phyloP scores from a whole-genome alignment of 1,139 yeast species.

The Zhuliangozyma blackwelliae region DNA sequence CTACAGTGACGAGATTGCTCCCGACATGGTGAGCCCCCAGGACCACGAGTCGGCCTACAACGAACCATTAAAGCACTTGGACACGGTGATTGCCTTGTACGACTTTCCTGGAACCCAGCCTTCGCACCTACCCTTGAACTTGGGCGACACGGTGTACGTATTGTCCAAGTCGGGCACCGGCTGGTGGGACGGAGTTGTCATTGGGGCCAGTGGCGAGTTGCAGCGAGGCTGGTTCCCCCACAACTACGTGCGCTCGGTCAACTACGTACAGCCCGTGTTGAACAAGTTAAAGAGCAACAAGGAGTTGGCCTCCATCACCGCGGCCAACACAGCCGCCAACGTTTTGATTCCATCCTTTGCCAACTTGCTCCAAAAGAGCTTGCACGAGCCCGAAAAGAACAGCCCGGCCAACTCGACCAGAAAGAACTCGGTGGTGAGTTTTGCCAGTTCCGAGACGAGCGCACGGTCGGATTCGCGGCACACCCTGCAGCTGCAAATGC shows the following conservation, averaged over 20 bases:
- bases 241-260: constrained; percentile 47
- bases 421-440: constrained; percentile 46
- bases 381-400: constrained; percentile 28
- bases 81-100: constrained; percentile 50
- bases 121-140: constrained; percentile 40
- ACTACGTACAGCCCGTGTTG: constrained; percentile 44
- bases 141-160: constrained; percentile 52
- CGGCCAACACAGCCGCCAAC: constrained; percentile 50
- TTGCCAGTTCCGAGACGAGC: constrained; percentile 41
- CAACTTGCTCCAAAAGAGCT: constrained; percentile 33
- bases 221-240: constrained; percentile 78
- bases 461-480: constrained; percentile 15
- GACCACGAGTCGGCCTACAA: constrained; percentile 17
- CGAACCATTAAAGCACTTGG: constrained; percentile 35
- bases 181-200: constrained; percentile 75
- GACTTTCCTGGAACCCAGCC: constrained; percentile 48
- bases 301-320: constrained; percentile 43
- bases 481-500: constrained; percentile 5
- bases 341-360: constrained; percentile 45
- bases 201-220: constrained; percentile 36
- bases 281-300: constrained; percentile 37
- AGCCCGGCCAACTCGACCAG: constrained; percentile 32
- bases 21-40: constrained; percentile 34
- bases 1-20: constrained; percentile 32
- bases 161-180: constrained; percentile 51